Percentiles rank a stretch among this genome's conserved stretches.
These are phyloP conservation scores for Myotisia sp. DNA, from an alignment of 2,329 filamentous ascomycete species.

Conservation along the genomic window DNA sequence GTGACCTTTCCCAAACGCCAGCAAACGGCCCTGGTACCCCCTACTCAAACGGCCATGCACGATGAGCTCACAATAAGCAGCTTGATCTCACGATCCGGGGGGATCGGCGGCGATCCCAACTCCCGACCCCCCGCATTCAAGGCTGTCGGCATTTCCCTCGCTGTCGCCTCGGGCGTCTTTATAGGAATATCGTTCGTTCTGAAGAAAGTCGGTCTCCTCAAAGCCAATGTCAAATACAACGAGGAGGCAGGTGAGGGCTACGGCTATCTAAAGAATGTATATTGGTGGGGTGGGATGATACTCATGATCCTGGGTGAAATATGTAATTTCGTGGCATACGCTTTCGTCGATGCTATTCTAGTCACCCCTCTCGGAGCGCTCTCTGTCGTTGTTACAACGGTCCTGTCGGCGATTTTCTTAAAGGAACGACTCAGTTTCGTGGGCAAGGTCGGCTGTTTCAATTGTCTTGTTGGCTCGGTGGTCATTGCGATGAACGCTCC, in stretches of 20 bases:
- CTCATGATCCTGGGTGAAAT: slow-evolving; percentile 95
- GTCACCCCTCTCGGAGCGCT: slow-evolving; percentile 85
- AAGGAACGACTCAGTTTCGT: slow-evolving; percentile 93
- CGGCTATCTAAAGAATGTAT: slow-evolving; percentile 86
- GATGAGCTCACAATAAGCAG: slow-evolving; percentile 28
- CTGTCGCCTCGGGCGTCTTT: slow-evolving; percentile 75
- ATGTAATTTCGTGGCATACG: slow-evolving; percentile 94
- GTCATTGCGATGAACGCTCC: slow-evolving; percentile 93
- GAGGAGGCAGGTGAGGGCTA: slow-evolving; percentile 93
- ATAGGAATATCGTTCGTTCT: slow-evolving; percentile 92
- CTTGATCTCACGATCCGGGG: slow-evolving; percentile 33
- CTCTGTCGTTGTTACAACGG: slow-evolving; percentile 80
- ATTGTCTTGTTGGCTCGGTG: slow-evolving; percentile 84
- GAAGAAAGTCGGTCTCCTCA: slow-evolving; percentile 83
- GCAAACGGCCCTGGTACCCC: too few species aligned
- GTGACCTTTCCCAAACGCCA: too few species aligned
- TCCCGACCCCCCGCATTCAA: slow-evolving; percentile 55
- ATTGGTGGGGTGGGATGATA: slow-evolving; percentile 92
- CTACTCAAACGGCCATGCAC: too few species aligned
- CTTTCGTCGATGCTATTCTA: slow-evolving; percentile 89
- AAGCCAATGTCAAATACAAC: slow-evolving; percentile 90
- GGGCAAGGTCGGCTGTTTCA: slow-evolving; percentile 88
- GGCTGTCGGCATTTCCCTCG: slow-evolving; percentile 69
- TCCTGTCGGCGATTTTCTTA: slow-evolving; percentile 84
- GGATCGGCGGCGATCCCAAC: slow-evolving; percentile 12